Percentiles rank a stretch among this genome's conserved stretches.
Conservation (phyloP, 1,139 yeast genomes). For the Wickerhamiella infanticola region DNA sequence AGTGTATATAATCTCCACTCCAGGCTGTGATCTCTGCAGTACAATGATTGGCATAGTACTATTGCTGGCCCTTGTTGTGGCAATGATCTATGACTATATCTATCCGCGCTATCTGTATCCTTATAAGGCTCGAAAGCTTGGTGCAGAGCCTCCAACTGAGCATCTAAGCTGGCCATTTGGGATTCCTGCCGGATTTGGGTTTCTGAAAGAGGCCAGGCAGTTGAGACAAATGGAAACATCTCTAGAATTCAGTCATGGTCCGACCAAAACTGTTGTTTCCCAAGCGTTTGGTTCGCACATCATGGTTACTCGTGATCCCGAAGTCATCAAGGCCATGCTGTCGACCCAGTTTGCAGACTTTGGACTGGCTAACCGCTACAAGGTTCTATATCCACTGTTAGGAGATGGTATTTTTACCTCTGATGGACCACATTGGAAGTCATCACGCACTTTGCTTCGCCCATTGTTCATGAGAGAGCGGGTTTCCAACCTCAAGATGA, state of each 20-base stretch:
- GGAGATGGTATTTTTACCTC: conserved; percentile 40
- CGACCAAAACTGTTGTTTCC: background rate
- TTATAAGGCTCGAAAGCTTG: background rate
- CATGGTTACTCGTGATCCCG: conserved; percentile 29
- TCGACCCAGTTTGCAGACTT: conserved; percentile 29
- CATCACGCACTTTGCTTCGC: conserved; percentile 36
- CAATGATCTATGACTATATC: background rate
- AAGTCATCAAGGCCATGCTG: conserved; percentile 16
- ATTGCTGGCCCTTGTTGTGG: background rate
- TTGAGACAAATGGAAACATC: background rate
- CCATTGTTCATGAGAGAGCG: conserved; percentile 40
- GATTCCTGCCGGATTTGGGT: background rate
- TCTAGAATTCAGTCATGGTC: background rate
- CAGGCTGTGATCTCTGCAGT: too few relatives aligned
- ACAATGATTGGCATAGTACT: background rate
- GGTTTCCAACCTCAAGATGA: conserved; percentile 35
- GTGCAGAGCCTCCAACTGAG: background rate
- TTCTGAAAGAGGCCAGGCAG: background rate
- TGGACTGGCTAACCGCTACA: conserved; percentile 33
- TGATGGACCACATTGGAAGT: conserved; percentile 37
- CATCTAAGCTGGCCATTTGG: background rate
- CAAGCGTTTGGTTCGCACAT: conserved; percentile 6
- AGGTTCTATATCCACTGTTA: conserved; percentile 28
- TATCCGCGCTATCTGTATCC: background rate
- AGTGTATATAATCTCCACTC: too few relatives aligned